Conservation (phyloP, 23 red algal genomes). For the Porphyridium purpureum region DNA sequence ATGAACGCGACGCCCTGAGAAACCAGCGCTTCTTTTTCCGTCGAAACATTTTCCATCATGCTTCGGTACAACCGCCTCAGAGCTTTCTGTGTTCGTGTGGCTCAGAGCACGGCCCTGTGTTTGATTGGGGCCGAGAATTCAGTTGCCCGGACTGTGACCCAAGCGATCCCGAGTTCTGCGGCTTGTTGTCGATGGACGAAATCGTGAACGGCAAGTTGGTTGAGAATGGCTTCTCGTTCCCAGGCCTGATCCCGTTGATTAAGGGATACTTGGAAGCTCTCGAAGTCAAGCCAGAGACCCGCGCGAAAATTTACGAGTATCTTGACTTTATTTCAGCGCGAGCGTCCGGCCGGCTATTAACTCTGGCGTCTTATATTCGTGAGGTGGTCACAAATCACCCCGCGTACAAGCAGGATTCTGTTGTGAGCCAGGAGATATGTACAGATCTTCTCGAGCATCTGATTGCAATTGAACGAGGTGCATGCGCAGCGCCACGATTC, state of each 20-base stretch:
- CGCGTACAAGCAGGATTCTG: constrained; percentile 53
- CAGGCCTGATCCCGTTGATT: constrained; percentile 87
- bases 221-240: constrained; percentile 51
- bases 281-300: constrained; percentile 23
- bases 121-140: constrained; percentile 3
- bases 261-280: constrained; percentile 79
- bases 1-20: constrained; percentile 31
- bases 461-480: constrained; percentile 32
- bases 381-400: constrained; percentile 57
- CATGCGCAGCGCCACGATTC: too few species aligned
- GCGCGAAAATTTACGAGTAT: constrained; percentile 34
- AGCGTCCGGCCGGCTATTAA: constrained; percentile 43
- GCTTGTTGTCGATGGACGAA: constrained; percentile 72
- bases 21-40: constrained; percentile 60
- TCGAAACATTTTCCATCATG: constrained; percentile 65
- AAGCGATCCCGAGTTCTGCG: constrained; percentile 43
- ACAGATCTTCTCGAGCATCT: constrained; percentile 57
- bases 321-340: constrained; percentile 79
- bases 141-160: neutral
- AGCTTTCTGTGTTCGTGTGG: constrained; percentile 80
- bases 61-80: neutral
- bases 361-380: constrained; percentile 60
- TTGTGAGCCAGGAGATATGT: constrained; percentile 28
- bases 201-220: constrained; percentile 99
- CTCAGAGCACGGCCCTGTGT: constrained; percentile 19